Percentiles rank a stretch among this genome's conserved stretches.
phyloP scores from a whole-genome alignment of 2,329 filamentous ascomycete genomes.

The Sarocladium brachiariae region DNA sequence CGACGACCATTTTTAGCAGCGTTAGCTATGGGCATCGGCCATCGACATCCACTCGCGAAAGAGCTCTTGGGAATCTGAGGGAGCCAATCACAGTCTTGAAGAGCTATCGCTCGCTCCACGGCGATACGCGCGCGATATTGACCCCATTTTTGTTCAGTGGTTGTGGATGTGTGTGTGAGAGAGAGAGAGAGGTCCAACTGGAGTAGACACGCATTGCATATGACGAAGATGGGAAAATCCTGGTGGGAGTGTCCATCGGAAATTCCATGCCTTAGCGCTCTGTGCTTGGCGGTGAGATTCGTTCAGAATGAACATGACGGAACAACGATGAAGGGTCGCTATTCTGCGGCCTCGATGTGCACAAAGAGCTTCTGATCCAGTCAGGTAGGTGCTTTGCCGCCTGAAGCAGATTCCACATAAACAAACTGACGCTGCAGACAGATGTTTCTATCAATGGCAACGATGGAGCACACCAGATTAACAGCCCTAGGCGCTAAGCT shows the following conservation, averaged over 20 bases:
- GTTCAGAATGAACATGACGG: too few species aligned
- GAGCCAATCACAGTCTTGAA: constrained; percentile 27
- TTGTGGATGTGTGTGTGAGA: too few species aligned
- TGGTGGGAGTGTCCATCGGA: too few species aligned
- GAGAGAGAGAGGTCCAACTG: too few species aligned
- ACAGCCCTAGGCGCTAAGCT: too few species aligned
- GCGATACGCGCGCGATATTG: constrained; percentile 17
- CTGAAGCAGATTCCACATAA: neutral
- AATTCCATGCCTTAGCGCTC: neutral
- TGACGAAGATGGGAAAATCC: too few species aligned
- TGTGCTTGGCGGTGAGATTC: neutral
- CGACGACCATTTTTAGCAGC: constrained; percentile 7
- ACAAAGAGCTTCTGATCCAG: neutral
- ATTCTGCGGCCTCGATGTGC: constrained; percentile 1
- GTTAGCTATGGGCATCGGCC: too few species aligned
- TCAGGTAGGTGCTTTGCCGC: neutral
- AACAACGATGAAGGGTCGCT: too few species aligned
- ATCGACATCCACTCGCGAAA: neutral
- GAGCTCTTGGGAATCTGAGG: constrained; percentile 11
- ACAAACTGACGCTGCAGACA: neutral
- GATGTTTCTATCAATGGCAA: neutral
- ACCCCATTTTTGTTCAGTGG: neutral
- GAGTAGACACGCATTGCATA: too few species aligned
- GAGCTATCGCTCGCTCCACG: constrained; percentile 13
- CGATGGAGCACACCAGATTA: too few species aligned